Conservation (phyloP, 1,284 basidiomycete species). For the Ganoderma lucidum region DNA sequence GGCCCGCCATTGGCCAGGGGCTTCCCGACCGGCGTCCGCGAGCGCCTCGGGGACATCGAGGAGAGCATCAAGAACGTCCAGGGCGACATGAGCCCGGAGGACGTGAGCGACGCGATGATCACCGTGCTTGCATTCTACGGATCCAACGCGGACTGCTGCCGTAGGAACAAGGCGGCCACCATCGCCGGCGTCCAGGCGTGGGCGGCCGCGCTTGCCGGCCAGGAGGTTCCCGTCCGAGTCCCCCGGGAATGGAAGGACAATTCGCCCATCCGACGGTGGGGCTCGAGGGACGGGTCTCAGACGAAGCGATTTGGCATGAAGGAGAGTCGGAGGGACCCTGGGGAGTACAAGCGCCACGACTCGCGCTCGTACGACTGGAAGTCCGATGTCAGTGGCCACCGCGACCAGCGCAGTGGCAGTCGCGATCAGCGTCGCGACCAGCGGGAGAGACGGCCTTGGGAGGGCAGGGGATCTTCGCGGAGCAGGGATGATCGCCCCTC, state of each 20-base stretch:
- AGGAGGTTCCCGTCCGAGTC: slow-evolving; percentile 20
- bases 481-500: not conserved
- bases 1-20: slow-evolving; percentile 19
- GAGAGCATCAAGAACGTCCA: slow-evolving; percentile 45
- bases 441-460: slow-evolving; percentile 3
- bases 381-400: not conserved
- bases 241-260: slow-evolving; percentile 13
- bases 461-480: not conserved
- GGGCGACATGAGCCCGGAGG: slow-evolving; percentile 56
- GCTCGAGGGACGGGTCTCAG: not conserved
- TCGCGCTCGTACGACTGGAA: slow-evolving; percentile 9
- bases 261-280: not conserved
- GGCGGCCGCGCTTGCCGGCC: slow-evolving; percentile 50
- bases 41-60: slow-evolving; percentile 28
- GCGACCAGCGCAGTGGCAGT: not conserved
- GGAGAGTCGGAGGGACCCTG: not conserved
- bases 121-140: slow-evolving; percentile 85
- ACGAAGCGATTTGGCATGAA: slow-evolving; percentile 1
- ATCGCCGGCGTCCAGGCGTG: slow-evolving; percentile 73
- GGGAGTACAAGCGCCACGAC: slow-evolving; percentile 8
- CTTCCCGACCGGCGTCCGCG: slow-evolving; percentile 21
- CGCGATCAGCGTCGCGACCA: no score
- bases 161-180: slow-evolving; percentile 55
- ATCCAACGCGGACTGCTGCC: slow-evolving; percentile 58
- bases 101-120: slow-evolving; percentile 71